A percentile compares a stretch with the other conserved stretches of the same genome.
phyloP scores from a whole-genome alignment of 352 stramenopile genomes.

The Elongisporangium senticosum region DNA sequence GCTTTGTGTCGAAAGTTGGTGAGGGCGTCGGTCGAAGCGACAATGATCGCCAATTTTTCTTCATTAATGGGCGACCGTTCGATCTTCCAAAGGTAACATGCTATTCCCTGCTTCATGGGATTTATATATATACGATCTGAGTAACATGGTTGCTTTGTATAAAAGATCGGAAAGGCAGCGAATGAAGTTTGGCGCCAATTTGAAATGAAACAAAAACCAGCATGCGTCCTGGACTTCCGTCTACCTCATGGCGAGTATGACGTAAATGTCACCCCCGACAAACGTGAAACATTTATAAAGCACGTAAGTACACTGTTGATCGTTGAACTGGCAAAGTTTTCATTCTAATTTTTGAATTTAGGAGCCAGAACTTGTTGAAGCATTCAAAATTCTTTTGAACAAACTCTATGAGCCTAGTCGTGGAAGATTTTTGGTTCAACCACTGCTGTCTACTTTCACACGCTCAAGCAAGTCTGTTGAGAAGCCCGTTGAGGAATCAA shows the following conservation, averaged over 20 bases:
- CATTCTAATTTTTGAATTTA: conserved; percentile 7
- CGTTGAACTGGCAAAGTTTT: background rate
- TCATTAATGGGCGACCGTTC: conserved; percentile 95
- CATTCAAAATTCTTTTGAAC: conserved; percentile 48
- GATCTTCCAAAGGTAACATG: conserved; percentile 79
- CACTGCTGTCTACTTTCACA: conserved; percentile 41
- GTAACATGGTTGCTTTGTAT: background rate
- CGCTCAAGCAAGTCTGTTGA: conserved; percentile 7
- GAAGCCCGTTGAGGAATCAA: background rate
- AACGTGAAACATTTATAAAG: conserved; percentile 91
- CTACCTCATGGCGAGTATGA: conserved; percentile 90
- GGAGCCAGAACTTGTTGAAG: conserved; percentile 54
- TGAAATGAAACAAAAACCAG: conserved; percentile 91
- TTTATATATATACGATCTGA: background rate
- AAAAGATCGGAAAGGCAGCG: conserved; percentile 58
- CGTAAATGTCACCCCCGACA: conserved; percentile 97
- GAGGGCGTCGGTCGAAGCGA: conserved; percentile 68
- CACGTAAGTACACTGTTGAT: conserved; percentile 26
- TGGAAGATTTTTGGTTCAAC: conserved; percentile 56
- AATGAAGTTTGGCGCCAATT: conserved; percentile 91
- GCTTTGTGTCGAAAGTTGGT: conserved; percentile 67
- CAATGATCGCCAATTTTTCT: conserved; percentile 93
- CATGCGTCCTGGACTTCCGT: conserved; percentile 90
- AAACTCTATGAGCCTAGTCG: conserved; percentile 60
- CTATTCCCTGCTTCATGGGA: background rate